Evolutionary conservation across 441 rosid species (phyloP).

Genomic region (Metrosideros polymorpha): DNA sequence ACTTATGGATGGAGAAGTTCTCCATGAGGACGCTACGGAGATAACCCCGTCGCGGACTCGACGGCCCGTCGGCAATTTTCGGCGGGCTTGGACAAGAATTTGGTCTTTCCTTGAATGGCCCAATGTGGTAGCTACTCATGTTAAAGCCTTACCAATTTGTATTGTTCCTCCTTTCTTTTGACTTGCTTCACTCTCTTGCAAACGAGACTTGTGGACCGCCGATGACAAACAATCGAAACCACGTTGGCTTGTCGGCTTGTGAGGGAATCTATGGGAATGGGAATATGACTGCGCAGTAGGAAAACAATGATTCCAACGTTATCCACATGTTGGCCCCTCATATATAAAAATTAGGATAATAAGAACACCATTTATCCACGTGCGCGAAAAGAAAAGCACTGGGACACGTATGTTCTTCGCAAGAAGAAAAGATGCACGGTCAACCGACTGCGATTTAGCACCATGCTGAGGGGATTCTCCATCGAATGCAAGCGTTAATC

Average conservation of each 20-base stretch:
- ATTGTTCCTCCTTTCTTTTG: neutral
- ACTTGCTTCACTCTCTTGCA: neutral
- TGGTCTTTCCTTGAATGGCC: neutral
- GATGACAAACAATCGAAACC: neutral
- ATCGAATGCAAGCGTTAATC: too few species aligned
- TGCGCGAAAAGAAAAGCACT: neutral
- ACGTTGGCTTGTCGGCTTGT: neutral
- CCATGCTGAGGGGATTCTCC: neutral
- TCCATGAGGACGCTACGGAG: neutral
- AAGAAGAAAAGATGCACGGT: accelerated
- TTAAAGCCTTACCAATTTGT: neutral
- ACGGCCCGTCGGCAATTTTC: neutral
- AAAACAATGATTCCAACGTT: neutral
- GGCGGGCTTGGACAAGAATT: neutral
- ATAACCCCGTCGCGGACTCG: neutral
- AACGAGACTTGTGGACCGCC: neutral
- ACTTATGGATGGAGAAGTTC: too few species aligned
- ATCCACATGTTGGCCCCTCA: neutral
- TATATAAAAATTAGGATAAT: neutral
- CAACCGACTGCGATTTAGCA: neutral
- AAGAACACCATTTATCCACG: neutral
- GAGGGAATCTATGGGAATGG: neutral
- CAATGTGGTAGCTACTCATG: neutral
- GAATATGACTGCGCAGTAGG: neutral
- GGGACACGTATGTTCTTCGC: neutral